Conservation (phyloP, 257 asterid genomes). For the Paulownia fortunei region DNA sequence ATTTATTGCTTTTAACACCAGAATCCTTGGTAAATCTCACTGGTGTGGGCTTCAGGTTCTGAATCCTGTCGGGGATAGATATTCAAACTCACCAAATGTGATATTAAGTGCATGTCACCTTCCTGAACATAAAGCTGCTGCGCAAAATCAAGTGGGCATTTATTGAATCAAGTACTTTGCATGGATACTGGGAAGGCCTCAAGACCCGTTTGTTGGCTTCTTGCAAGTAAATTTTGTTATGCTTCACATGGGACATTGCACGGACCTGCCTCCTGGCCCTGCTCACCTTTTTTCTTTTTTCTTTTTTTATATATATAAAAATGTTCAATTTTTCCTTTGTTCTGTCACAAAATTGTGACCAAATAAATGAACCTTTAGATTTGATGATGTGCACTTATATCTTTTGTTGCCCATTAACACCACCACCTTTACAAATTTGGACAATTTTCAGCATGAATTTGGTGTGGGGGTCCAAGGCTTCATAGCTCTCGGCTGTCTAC, state of each 20-base stretch:
- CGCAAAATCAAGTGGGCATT: slow-evolving; percentile 37
- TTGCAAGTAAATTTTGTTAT: background rate
- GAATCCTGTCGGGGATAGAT: slow-evolving; percentile 33
- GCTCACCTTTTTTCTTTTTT: background rate
- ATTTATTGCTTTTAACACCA: background rate
- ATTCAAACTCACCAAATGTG: slow-evolving; percentile 8
- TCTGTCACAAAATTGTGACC: slow-evolving; percentile 14
- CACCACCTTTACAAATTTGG: slow-evolving; percentile 11
- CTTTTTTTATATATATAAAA: too few species aligned
- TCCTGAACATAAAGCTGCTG: slow-evolving; percentile 28
- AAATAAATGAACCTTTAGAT: slow-evolving; percentile 25
- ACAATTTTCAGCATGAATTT: background rate
- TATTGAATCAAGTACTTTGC: slow-evolving; percentile 24
- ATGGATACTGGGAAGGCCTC: background rate
- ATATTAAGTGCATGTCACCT: slow-evolving; percentile 14
- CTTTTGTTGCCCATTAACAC: background rate
- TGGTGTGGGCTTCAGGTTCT: slow-evolving; percentile 34
- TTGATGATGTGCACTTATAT: slow-evolving; percentile 25
- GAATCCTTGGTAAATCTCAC: background rate
- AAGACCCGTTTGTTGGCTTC: slow-evolving; percentile 23
- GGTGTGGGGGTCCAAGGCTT: slow-evolving; percentile 3
- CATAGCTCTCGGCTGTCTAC: background rate
- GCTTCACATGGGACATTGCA: slow-evolving; percentile 46
- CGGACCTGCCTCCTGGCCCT: slow-evolving; percentile 16
- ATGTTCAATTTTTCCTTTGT: background rate